Evolutionary conservation across 306 rosid species (phyloP), one percentile per base, ranked within the genome.

Genomic region (Quillaja saponaria): DNA sequence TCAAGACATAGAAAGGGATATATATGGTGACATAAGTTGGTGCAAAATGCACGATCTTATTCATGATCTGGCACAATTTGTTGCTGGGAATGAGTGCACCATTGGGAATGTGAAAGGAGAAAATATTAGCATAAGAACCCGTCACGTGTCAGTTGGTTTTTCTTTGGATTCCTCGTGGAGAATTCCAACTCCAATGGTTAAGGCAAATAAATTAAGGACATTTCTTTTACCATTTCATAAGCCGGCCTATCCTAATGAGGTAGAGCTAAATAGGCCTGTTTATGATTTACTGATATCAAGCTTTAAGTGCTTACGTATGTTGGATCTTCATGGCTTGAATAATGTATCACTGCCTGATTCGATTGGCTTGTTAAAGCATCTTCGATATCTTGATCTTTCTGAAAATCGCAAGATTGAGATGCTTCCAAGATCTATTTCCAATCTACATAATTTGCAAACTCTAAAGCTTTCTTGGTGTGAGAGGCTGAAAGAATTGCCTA

Each of bases 311-410:
- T 25, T 80, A 21, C 73, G 73, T 0, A 59, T 37, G 18, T 54
- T 83, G 65, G 39, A 49, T 45, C 63, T 83, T 1, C 0, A 15
- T 12, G 1, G 7, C 0, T 16, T 49, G 20, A 6, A 28, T 7
- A 31, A 58, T 16, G 0, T 1, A 0, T 6, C 1, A 41, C 35
- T 71, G 20, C 70, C 77, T 14, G 41, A 50, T 3, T 54, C 25
- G 21, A 18, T 66, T 17, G 7, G 19, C 49, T 45, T 52, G 51
- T 44, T 72, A 48, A 67, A 63, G 50, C 75, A 67, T 50, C 31
- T 78, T 33, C 72, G 78, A 68, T 76, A 76, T 28, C 15, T 71
- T 13, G 71, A 76, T 66, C 49, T 76, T 16, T 61, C 73, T 46
- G 0, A 0, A 9, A 66, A 60, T 35, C 1, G 0, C 4, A 6